Evolutionary conservation across 345 rosid genomes (phyloP).

Genomic region (Brassica napus): DNA sequence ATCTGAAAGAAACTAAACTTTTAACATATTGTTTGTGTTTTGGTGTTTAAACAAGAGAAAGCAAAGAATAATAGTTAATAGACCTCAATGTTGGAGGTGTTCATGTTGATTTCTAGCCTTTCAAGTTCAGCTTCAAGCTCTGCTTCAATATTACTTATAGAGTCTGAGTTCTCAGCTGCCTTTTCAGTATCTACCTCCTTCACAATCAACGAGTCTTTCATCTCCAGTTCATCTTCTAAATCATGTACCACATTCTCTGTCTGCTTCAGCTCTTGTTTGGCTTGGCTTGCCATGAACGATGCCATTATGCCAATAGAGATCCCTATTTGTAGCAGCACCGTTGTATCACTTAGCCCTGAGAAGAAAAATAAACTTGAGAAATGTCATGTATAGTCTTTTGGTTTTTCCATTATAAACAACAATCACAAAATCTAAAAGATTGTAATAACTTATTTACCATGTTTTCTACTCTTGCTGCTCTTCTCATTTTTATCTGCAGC

Average conservation of each 20-base stretch:
- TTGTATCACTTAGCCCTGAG: conserved; percentile 53
- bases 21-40: conserved; percentile 7
- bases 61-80: conserved; percentile 18
- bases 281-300: conserved; percentile 53
- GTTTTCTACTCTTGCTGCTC: conserved; percentile 19
- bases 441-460: conserved; percentile 23
- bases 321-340: conserved; percentile 61
- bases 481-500: conserved; percentile 33
- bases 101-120: conserved; percentile 76
- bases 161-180: conserved; percentile 52
- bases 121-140: conserved; percentile 97
- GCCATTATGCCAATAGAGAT: conserved; percentile 68
- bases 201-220: conserved; percentile 55
- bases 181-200: conserved; percentile 35
- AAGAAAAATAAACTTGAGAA: conserved; percentile 13
- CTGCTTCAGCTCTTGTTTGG: conserved; percentile 61
- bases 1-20: conserved; percentile 41
- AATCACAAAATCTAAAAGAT: background rate
- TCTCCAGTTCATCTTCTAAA: conserved; percentile 79
- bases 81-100: conserved; percentile 57
- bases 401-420: background rate
- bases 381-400: background rate
- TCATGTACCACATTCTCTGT: conserved; percentile 84
- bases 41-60: background rate
- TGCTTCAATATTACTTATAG: conserved; percentile 81